phyloP scores from a whole-genome alignment of 805 yeast species.

The Yarrowia phangngaensis region DNA sequence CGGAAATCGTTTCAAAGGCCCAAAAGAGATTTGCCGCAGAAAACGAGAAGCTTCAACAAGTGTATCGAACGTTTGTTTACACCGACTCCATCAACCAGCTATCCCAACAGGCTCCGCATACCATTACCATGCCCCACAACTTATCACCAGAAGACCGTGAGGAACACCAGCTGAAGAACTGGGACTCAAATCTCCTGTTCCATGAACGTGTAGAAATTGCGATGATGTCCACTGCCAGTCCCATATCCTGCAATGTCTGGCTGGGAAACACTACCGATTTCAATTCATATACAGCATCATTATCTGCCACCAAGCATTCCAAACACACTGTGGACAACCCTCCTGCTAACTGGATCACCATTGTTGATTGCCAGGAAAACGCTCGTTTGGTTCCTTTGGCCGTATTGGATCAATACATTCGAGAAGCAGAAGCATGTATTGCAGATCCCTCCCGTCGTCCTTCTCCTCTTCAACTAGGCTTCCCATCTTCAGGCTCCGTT shows the following conservation, averaged over 20 bases:
- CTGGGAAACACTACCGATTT: slow-evolving; percentile 76
- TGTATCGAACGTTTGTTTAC: slow-evolving; percentile 31
- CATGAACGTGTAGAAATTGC: slow-evolving; percentile 81
- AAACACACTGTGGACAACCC: slow-evolving; percentile 12
- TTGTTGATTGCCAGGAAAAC: slow-evolving; percentile 39
- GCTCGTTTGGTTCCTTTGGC: slow-evolving; percentile 32
- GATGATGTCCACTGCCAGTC: slow-evolving; percentile 76
- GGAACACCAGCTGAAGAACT: slow-evolving; percentile 34
- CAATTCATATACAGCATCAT: slow-evolving; percentile 32
- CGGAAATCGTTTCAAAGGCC: slow-evolving; percentile 30
- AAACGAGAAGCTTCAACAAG: slow-evolving; percentile 14
- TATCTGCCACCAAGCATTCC: slow-evolving; percentile 4
- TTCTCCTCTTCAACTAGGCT: slow-evolving; percentile 39
- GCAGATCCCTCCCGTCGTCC: slow-evolving; percentile 8
- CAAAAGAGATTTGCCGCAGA: slow-evolving; percentile 29
- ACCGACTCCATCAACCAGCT: slow-evolving; percentile 30
- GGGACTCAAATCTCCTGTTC: slow-evolving; percentile 51
- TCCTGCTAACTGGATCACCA: slow-evolving; percentile 38
- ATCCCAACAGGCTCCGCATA: slow-evolving; percentile 31
- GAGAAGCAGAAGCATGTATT: slow-evolving; percentile 29
- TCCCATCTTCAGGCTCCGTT: slow-evolving; percentile 83
- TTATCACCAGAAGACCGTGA: slow-evolving; percentile 28
- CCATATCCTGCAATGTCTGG: slow-evolving; percentile 57
- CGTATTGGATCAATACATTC: slow-evolving; percentile 32
- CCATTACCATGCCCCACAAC: slow-evolving; percentile 33